Evolutionary conservation across 2,329 filamentous ascomycete genomes (phyloP), one percentile per base, ranked within the genome.

Genomic region (Pseudogymnoascus sp.): DNA sequence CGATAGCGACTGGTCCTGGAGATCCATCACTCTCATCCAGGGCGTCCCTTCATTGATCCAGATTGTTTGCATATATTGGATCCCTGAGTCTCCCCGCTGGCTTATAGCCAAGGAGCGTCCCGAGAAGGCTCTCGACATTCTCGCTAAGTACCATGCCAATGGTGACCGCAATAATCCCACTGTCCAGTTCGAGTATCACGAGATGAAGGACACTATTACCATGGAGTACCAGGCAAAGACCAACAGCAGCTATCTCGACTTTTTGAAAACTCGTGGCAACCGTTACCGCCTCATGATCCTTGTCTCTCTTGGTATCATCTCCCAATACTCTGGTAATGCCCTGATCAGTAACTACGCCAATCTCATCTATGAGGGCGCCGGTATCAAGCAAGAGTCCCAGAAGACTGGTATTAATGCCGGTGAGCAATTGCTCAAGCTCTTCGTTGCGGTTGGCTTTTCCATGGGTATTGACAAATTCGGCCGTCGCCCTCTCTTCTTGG

Each of bases 291-390:
- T 89, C 47, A 76, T 80, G 57, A 81, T 88, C 61, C 76, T 87
- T 41, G 71, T 86, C 41, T 86, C 82, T 0, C 77, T 88, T 15
- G 85, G 84, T 68, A 73, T 88, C 66, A 86, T 88, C 68, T 86
- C 83, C 1, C 85, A 88, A 72, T 88, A 86, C 74, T 84, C 80
- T 59, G 85, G 86, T 47, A 88, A 88, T 68, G 84, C 82, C 15
- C 74, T 88, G 1, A 83, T 88, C 68, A 84, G 80, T 64, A 87
- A 88, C 73, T 88, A 88, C 71, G 83, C 85, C 68, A 81, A 84
- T 62, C 76, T 79, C 61, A 79, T 88, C 65, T 86, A 86, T 72
- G 74, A 78, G 39, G 80, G 80, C 57, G 83, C 84, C 58, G 85
- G 84, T 47, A 86, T 88, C 68, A 80, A 67, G 1, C 74, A 62